A percentile compares a stretch with the other conserved stretches of the same genome.
phyloP scores from a whole-genome alignment of 805 yeast genomes.

The Isabelozyma heimii region DNA sequence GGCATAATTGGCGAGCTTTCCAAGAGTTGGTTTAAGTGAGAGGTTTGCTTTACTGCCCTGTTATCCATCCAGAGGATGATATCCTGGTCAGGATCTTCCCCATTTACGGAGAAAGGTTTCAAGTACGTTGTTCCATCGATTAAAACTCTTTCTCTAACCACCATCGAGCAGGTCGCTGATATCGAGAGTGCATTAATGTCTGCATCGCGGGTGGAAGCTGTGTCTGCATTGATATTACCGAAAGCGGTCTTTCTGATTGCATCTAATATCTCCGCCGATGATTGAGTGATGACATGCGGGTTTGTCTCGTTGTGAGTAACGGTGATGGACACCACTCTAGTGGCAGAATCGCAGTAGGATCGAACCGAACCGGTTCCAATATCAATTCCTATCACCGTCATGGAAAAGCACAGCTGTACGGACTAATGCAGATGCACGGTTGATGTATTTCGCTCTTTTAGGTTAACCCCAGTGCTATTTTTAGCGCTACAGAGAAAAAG shows the following conservation, averaged over 20 bases:
- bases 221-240: neutral
- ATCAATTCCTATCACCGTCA: conserved; percentile 41
- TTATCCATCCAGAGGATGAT: conserved; percentile 63
- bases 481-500: too few species aligned
- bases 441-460: too few species aligned
- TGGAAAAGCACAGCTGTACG: neutral
- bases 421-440: too few species aligned
- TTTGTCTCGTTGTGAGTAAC: conserved; percentile 14
- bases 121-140: conserved; percentile 20
- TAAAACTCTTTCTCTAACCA: conserved; percentile 29
- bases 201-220: neutral
- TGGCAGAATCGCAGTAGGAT: conserved; percentile 14
- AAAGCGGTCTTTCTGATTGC: neutral
- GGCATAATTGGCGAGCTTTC: conserved; percentile 7
- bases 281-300: conserved; percentile 35
- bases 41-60: conserved; percentile 35
- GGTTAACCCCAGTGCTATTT: too few species aligned
- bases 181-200: conserved; percentile 11
- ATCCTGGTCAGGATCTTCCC: conserved; percentile 25
- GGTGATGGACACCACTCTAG: conserved; percentile 7
- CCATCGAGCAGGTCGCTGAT: conserved; percentile 62
- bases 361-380: conserved; percentile 52
- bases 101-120: conserved; percentile 24
- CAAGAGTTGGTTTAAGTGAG: conserved; percentile 22
- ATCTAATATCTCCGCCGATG: conserved; percentile 35